Evolutionary conservation across 371 early-diverging fungal species (phyloP), one percentile per base, ranked within the genome.

Genomic region (Mucor velutinosus): DNA sequence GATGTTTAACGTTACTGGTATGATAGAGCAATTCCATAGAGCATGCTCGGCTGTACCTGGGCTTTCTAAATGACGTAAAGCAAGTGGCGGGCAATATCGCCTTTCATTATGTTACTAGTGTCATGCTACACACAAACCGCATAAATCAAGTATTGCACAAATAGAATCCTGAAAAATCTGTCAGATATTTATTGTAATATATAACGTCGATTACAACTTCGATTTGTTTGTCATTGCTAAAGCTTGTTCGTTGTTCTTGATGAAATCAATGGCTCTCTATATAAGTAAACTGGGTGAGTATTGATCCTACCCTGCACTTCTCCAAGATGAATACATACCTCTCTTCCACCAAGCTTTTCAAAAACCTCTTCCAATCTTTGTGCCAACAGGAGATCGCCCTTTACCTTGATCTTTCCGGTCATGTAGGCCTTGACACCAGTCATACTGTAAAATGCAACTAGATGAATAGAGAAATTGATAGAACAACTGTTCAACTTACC

Each of bases 401-500:
- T 69, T 12, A 82, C 77, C 60, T 79, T 78, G 39, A 82, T 74
- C 27, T 61, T 68, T 23, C 79, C 76, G 7, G 67, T 71, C 76
- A 79, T 76, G 33, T 82, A 82, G 10, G 77, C 82, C 25, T 76
- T 78, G 23, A 81, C 71, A 12, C 81, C 81, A 21, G 76, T 77
- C 73, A 81, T 65, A 8, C 81, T 80, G 21, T 29, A 30, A 14
- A 14, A 55, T 45, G 47, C 32, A 10, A 37, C 33, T 47, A 21
- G 7, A 35, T 35, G 1, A 35, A 35, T 35, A 7, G 14, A n/a
- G 15, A 7, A 45, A 45, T 14, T 14, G 3, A n/a, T 7, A 11
- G 21, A 55, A 3, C 27, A 30, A 15, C 4, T 45, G 15, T 6
- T 11, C 30, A 29, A 29, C 30, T 60, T 76, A 82, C 82, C 79